A percentile compares a stretch with the other conserved stretches of the same genome.
Conservation (phyloP, 2,329 filamentous ascomycete species). For the Tolypocladium paradoxum region DNA sequence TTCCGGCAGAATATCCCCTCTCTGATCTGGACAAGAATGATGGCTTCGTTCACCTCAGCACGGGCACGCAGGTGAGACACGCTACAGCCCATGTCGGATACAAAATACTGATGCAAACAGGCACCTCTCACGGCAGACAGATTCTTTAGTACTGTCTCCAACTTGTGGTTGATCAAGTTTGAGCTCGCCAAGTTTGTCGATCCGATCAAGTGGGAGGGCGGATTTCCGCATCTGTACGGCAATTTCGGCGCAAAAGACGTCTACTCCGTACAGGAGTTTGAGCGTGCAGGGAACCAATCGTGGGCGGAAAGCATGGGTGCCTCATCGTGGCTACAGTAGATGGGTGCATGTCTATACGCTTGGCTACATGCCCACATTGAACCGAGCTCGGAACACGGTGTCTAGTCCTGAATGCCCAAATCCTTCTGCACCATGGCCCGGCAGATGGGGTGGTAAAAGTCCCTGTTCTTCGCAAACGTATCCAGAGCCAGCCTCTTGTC, state of each 20-base stretch:
- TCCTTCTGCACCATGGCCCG: conserved; percentile 80
- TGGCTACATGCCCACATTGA: background rate
- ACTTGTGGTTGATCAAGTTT: conserved; percentile 44
- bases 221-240: conserved; percentile 49
- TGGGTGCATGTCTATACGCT: background rate
- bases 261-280: conserved; percentile 33
- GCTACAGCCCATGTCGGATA: too few species aligned
- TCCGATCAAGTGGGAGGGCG: conserved; percentile 43
- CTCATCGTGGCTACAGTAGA: background rate
- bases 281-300: conserved; percentile 27
- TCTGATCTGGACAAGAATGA: conserved; percentile 49
- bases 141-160: conserved; percentile 28
- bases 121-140: conserved; percentile 32
- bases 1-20: conserved; percentile 43
- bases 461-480: conserved; percentile 78
- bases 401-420: conserved; percentile 32
- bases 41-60: conserved; percentile 52
- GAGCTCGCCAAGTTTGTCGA: conserved; percentile 32
- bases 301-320: conserved; percentile 36
- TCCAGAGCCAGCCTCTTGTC: conserved; percentile 64
- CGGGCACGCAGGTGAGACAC: conserved; percentile 36
- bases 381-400: background rate
- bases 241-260: conserved; percentile 45
- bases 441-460: conserved; percentile 96
- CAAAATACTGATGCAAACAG: conserved; percentile 14